phyloP scores from a whole-genome alignment of 2,329 filamentous ascomycete species.

The Ophiostoma ips region DNA sequence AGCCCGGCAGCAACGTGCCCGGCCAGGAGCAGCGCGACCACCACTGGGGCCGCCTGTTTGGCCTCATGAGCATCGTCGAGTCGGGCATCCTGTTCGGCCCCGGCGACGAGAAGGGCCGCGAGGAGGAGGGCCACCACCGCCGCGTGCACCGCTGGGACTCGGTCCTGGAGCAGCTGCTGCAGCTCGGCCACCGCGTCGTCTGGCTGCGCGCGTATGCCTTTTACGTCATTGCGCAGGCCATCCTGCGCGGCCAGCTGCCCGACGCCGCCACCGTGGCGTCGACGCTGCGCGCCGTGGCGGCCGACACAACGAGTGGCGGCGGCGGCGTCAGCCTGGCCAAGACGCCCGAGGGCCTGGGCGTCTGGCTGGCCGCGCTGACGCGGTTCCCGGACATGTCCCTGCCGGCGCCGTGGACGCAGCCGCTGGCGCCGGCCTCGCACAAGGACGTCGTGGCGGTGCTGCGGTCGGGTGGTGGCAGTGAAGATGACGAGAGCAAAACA shows the following conservation, averaged over 20 bases:
- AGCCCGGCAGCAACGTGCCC: slow-evolving; percentile 36
- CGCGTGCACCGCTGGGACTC: slow-evolving; percentile 40
- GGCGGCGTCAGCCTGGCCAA: slow-evolving; percentile 45
- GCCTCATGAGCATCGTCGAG: slow-evolving; percentile 72
- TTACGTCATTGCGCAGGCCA: slow-evolving; percentile 61
- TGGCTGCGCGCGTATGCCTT: slow-evolving; percentile 86
- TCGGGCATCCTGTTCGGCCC: slow-evolving; percentile 53
- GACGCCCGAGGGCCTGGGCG: slow-evolving; percentile 76
- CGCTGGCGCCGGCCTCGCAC: slow-evolving; percentile 55
- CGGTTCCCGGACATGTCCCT: slow-evolving; percentile 50
- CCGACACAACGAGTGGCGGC: slow-evolving; percentile 28
- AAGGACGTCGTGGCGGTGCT: slow-evolving; percentile 59
- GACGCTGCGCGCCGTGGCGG: slow-evolving; percentile 47
- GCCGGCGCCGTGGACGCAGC: slow-evolving; percentile 67
- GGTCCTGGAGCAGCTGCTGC: slow-evolving; percentile 59
- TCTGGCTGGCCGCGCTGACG: slow-evolving; percentile 63
- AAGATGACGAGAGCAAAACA: slow-evolving; percentile 15
- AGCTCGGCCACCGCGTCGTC: slow-evolving; percentile 65
- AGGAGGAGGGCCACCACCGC: background rate
- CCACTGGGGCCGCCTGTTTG: slow-evolving; percentile 74
- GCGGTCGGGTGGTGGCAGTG: slow-evolving; percentile 34
- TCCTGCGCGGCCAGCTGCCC: slow-evolving; percentile 41
- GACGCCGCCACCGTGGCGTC: slow-evolving; percentile 40
- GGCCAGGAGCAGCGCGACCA: slow-evolving; percentile 75
- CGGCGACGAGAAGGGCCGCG: slow-evolving; percentile 15